Percentiles rank a stretch among this genome's conserved stretches.
These are phyloP conservation scores for Microsporum ferrugineum DNA, from an alignment of 2,329 filamentous ascomycete species.

Conservation along the genomic window DNA sequence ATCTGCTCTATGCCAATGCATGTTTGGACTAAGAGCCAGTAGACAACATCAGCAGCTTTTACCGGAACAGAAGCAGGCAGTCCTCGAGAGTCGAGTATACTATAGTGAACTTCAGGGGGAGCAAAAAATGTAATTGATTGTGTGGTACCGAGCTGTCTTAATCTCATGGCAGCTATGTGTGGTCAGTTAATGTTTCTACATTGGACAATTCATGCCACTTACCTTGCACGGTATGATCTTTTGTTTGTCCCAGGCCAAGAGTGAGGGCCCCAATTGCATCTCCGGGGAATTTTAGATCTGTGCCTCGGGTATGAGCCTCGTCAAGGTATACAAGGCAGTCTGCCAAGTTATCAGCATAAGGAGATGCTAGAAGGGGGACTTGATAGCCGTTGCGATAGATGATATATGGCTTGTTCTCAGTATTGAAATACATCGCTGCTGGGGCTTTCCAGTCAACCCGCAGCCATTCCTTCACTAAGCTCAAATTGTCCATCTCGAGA, in stretches of 20 bases:
- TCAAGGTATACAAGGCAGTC: conserved; percentile 54
- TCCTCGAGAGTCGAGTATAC: conserved; percentile 41
- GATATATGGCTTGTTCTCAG: conserved; percentile 11
- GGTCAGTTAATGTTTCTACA: conserved; percentile 1
- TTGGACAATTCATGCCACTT: conserved; percentile 2
- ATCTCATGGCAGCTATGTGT: conserved; percentile 49
- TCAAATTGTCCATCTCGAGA: conserved; percentile 49
- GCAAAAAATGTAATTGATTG: conserved; percentile 46
- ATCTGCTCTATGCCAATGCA: conserved; percentile 50
- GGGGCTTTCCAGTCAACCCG: conserved; percentile 7
- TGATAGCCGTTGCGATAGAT: conserved; percentile 9
- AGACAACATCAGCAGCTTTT: conserved; percentile 43
- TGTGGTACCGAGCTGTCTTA: conserved; percentile 47
- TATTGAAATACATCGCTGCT: conserved; percentile 11
- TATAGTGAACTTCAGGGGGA: conserved; percentile 51
- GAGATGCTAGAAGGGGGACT: conserved; percentile 40
- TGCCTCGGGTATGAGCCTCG: conserved; percentile 55
- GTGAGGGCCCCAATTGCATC: conserved; percentile 52
- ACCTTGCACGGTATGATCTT: conserved; percentile 56
- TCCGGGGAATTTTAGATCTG: conserved; percentile 47
- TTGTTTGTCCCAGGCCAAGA: conserved; percentile 49
- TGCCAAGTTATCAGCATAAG: conserved; percentile 44
- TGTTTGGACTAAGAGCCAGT: conserved; percentile 55
- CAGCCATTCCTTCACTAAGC: conserved; percentile 44
- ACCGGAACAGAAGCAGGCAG: conserved; percentile 22